Evolutionary conservation across 257 asterid genomes (phyloP).

Genomic region (Rauvolfia tetraphylla): DNA sequence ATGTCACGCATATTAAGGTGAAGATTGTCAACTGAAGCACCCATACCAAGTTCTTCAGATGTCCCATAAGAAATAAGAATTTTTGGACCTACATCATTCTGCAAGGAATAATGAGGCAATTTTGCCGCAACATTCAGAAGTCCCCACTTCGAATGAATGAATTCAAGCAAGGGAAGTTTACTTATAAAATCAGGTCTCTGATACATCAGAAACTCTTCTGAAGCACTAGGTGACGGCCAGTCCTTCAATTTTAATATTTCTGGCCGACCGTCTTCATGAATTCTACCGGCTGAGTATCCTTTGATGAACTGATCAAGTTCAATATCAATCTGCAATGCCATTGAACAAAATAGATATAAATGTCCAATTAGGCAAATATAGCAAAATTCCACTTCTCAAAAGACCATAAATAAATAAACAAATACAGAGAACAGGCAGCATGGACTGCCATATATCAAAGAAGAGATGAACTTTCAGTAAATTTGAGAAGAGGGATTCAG

Average conservation of each 20-base stretch:
- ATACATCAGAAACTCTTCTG: constrained; percentile 90
- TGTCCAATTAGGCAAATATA: background rate
- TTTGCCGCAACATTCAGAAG: constrained; percentile 96
- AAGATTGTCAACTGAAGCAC: constrained; percentile 74
- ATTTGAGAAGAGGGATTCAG: constrained; percentile 1
- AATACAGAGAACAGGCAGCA: constrained; percentile 4
- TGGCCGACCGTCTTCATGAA: constrained; percentile 58
- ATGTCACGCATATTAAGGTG: constrained; percentile 85
- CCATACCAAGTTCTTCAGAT: constrained; percentile 55
- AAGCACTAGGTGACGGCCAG: constrained; percentile 94
- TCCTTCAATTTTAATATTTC: constrained; percentile 85
- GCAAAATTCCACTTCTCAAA: background rate
- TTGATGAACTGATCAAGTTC: constrained; percentile 74
- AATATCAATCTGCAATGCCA: constrained; percentile 61
- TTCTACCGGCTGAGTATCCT: constrained; percentile 85
- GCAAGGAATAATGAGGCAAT: constrained; percentile 95
- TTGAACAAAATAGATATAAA: constrained; percentile 8
- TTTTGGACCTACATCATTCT: constrained; percentile 96
- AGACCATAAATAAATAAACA: background rate
- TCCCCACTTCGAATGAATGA: constrained; percentile 98
- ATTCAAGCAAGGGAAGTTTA: constrained; percentile 90
- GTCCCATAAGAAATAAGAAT: constrained; percentile 76
- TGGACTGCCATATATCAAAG: constrained; percentile 11
- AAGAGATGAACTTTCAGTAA: constrained; percentile 5
- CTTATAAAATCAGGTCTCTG: constrained; percentile 93